Base-by-base conservation (phyloP, 176 grass and related monocot species). In the Hordeum marinum region DNA sequence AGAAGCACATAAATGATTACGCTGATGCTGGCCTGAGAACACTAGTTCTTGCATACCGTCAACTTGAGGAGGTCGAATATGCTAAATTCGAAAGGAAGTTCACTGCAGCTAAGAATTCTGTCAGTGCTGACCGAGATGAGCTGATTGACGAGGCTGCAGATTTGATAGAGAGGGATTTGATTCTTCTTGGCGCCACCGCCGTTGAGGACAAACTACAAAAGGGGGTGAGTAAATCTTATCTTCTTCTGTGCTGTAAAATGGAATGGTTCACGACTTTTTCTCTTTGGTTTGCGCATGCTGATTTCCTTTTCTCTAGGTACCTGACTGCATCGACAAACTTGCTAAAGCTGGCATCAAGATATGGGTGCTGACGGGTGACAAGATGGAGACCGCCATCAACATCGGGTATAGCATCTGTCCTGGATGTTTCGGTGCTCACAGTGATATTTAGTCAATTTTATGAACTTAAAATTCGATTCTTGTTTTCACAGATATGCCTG, bases 301-400 rank as follows among this genome's bases (percentile, higher is more conserved):
- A 9, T 21, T 83, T 84, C n/a, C 15, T 2, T 36, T 66, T 81
- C 3, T 55, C 45, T 67, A 97, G 95, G 92, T 98, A 21, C 96
- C 96, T 85, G 96, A 98, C 81, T 98, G 96, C 74, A 90, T 98
- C 23, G 92, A 95, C 85, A 98, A 98, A 77, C 91, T 98, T 85
- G 91, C 96, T 31, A 88, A 94, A 89, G 96, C 96, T 84, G 96
- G 96, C 89, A 98, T 98, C 82, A 98, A 98, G 74, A 87, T 98
- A 81, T 98, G 96, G 96, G 92, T 98, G 57, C 89, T 98, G 24
- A 98, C 96, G 17, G 96, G 96, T 0, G 96, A 98, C 72, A 98
- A 98, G 84, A 93, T 98, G 93, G 96, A 98, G 79, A 98, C 96
- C 8, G 96, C 96, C 76, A 91, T 98, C 85, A 98, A 98, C 63